A percentile compares a stretch with the other conserved stretches of the same genome.
Conservation (phyloP, 805 yeast genomes). For the Kodamaea hsintzibuensis region DNA sequence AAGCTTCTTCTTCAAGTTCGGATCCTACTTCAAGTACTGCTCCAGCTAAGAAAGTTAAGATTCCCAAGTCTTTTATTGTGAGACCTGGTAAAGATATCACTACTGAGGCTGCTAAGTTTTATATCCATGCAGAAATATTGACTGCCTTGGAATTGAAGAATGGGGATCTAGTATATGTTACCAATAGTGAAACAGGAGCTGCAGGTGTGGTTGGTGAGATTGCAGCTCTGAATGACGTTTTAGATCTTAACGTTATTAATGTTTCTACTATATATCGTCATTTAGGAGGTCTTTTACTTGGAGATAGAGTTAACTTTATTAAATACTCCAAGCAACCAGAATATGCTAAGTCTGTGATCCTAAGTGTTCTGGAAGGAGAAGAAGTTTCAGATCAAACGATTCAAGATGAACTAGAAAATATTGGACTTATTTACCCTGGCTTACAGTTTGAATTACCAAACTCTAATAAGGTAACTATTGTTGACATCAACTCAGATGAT, state of each 20-base stretch:
- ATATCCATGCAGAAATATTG: conserved; percentile 45
- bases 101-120: conserved; percentile 28
- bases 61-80: conserved; percentile 43
- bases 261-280: conserved; percentile 28
- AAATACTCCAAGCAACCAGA: conserved; percentile 52
- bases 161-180: conserved; percentile 48
- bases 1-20: conserved; percentile 19
- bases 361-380: conserved; percentile 18
- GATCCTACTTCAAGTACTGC: conserved; percentile 13
- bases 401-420: conserved; percentile 48
- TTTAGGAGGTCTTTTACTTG: conserved; percentile 44
- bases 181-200: conserved; percentile 43
- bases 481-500: conserved; percentile 17
- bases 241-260: conserved; percentile 30
- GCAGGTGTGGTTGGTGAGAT: conserved; percentile 49
- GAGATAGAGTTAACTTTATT: conserved; percentile 48
- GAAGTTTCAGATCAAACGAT: conserved; percentile 19
- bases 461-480: conserved; percentile 14
- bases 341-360: conserved; percentile 21
- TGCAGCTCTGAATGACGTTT: conserved; percentile 31
- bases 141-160: conserved; percentile 46
- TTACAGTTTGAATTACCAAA: conserved; percentile 29
- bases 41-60: conserved; percentile 34
- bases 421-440: conserved; percentile 65
- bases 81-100: conserved; percentile 28